These are phyloP conservation scores for Hymenoscyphus infarciens DNA, from an alignment of 2,329 filamentous ascomycete species.

Conservation along the genomic window DNA sequence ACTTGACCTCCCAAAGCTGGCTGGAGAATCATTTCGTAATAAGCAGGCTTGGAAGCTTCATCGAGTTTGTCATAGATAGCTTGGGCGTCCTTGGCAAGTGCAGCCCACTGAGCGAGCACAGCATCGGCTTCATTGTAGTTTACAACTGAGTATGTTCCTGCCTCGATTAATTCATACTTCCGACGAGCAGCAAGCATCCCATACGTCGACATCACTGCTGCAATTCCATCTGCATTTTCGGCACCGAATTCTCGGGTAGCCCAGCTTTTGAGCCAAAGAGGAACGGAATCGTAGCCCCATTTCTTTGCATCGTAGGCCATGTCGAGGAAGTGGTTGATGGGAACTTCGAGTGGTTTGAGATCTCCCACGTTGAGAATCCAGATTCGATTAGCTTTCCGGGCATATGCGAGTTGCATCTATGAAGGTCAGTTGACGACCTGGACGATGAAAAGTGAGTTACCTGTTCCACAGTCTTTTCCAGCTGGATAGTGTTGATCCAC, in stretches of 20 bases:
- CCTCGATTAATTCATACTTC: conserved; percentile 61
- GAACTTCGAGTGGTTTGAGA: conserved; percentile 58
- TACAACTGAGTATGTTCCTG: conserved; percentile 55
- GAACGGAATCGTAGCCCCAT: conserved; percentile 54
- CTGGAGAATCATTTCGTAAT: conserved; percentile 60
- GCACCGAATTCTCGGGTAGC: conserved; percentile 55
- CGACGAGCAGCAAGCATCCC: conserved; percentile 54
- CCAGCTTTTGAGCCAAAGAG: conserved; percentile 54
- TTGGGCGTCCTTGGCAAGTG: conserved; percentile 51
- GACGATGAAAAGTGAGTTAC: conserved; percentile 33
- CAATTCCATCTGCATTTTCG: conserved; percentile 45
- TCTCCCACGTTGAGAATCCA: conserved; percentile 66
- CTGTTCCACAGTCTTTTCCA: conserved; percentile 59
- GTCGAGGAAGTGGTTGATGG: conserved; percentile 50
- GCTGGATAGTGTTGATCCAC: conserved; percentile 64
- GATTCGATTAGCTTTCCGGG: conserved; percentile 49
- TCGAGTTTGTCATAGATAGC: conserved; percentile 52
- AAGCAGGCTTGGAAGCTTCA: conserved; percentile 50
- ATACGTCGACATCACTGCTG: conserved; percentile 52
- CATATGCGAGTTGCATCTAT: conserved; percentile 60
- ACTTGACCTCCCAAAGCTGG: conserved; percentile 56
- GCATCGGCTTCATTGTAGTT: conserved; percentile 63
- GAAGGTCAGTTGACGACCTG: neutral
- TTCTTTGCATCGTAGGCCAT: conserved; percentile 60
- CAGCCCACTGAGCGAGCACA: conserved; percentile 52